Base-by-base conservation (phyloP, 352 stramenopile species). In the Phytophthora chlamydospora region DNA sequence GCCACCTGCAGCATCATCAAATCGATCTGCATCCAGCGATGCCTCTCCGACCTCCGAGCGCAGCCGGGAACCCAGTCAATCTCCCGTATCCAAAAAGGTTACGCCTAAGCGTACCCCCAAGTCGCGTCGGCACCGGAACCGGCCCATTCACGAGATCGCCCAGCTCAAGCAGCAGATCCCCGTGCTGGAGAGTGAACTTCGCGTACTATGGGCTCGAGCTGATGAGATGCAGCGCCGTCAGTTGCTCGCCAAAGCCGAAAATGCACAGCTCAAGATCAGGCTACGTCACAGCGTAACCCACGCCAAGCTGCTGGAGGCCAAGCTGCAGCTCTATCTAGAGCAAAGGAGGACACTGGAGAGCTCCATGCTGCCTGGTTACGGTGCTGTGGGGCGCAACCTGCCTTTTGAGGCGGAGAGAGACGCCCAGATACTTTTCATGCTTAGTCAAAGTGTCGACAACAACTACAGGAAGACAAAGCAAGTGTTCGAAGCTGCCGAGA, bases 131-230 rank as follows among this genome's bases (percentile, higher is more conserved):
- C 29, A 34, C 5, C 21, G 53, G 2, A 61, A 61, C n/a, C 53
- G 53, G 41, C 53, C 53, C 16, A 47, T 61, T 11, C 53, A 61
- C n/a, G 53, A 61, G 33, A 61, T 61, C 19, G 14, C 33, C 21
- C 36, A 41, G 7, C 53, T 61, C 42, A 54, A 61, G 42, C 53
- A 54, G 16, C 55, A 62, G 44, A 56, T 56, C 38, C 43, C 43
- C 14, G 44, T 44, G 16, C 38, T 62, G 35, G 55, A 62, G 35
- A 42, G 31, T 32, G 44, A 56, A 29, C 14, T 62, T 13, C 55
- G 36, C 16, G 29, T 19, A 11, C 17, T 62, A 9, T 56, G 43
- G 55, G 44, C 35, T 29, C 34, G 43, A 42, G n/a, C 43, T 14
- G 14, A 49, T 12, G 29, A 61, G 14, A 35, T 48, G 2, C 24